Conservation (phyloP, 2,329 filamentous ascomycete genomes). For the Xylaria multiplex region DNA sequence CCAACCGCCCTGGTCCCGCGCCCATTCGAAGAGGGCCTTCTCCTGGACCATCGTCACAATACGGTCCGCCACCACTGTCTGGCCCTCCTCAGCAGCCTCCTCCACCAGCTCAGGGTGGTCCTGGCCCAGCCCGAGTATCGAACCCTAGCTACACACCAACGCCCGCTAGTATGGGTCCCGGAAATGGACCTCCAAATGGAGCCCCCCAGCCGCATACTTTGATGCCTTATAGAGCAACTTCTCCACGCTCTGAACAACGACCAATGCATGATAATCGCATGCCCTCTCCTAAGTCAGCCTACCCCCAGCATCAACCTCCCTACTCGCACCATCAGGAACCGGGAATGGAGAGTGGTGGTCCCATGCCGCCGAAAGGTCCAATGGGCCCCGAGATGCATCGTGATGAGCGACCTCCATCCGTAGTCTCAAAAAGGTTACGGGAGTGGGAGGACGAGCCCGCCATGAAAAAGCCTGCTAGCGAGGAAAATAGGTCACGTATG, state of each 20-base stretch:
- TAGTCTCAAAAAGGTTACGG: constrained; percentile 82
- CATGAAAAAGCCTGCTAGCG: constrained; percentile 86
- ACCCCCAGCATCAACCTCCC: constrained; percentile 76
- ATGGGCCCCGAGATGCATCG: constrained; percentile 73
- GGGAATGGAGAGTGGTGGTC: constrained; percentile 71
- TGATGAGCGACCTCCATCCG: constrained; percentile 81
- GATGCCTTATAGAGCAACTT: constrained; percentile 80
- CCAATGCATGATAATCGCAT: constrained; percentile 85
- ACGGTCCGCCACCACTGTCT: constrained; percentile 62
- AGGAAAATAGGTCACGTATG: constrained; percentile 86
- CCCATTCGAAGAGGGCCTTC: constrained; percentile 63
- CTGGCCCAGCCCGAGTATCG: constrained; percentile 53
- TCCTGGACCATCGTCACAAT: constrained; percentile 62
- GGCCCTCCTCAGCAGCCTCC: constrained; percentile 56
- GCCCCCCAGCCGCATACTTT: constrained; percentile 61
- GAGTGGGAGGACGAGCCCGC: constrained; percentile 91
- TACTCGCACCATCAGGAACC: constrained; percentile 79
- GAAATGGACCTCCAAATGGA: constrained; percentile 59
- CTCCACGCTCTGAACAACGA: constrained; percentile 80
- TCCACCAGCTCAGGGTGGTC: constrained; percentile 56
- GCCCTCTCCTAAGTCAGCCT: constrained; percentile 89
- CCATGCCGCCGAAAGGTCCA: constrained; percentile 64
- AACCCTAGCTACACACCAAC: constrained; percentile 53
- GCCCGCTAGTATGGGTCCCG: constrained; percentile 49
- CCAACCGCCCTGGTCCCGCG: constrained; percentile 64